Base-by-base conservation (phyloP, 148 eudicot genomes). In the Rhododendron williamsianum region DNA sequence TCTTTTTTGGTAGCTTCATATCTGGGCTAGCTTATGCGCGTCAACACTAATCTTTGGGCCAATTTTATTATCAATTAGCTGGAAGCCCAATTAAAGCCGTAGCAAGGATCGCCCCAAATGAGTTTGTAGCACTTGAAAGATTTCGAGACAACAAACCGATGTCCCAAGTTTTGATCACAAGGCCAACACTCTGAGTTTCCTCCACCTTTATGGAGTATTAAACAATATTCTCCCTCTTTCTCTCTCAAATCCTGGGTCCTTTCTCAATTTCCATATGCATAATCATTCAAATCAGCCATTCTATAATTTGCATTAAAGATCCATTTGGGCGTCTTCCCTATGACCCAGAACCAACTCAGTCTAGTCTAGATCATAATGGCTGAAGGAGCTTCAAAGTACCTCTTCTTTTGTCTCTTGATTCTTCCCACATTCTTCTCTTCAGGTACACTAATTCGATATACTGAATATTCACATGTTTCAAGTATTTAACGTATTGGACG, bases 321-420 rank as follows among this genome's bases (percentile, higher is more conserved):
- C 83, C 84, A 84, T 76, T 45, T 81, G 85, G 84, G 76, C 82
- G 52, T 84, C 84, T 78, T 72, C 35, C 67, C 84, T 77, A 81
- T 86, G 6, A 86, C 84, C 84, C 87, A 77, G 71, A 87, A 87
- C 83, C 84, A 41, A 84, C 83, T 80, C 51, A 3, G n/a, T 35
- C 36, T 35, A 33, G 35, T 85, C 58, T 72, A 4, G 30, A 84
- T 11, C n/a, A 83, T 5, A 86, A 91, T 95, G 98, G 92, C 95
- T 85, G 21, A 77, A 81, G 73, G 35, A 81, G 73, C 88, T 85
- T 87, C 88, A 36, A 60, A 84, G 45, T 58, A 76, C 85, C 82
- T 89, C 82, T 83, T 88, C 89, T 71, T 92, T 56, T 69, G 86
- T 82, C 85, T 91, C 54, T 80, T 90, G 51, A 85, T 84, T 73